Conservation (phyloP, 208 protist species). For the Trypanosoma conorhini region DNA sequence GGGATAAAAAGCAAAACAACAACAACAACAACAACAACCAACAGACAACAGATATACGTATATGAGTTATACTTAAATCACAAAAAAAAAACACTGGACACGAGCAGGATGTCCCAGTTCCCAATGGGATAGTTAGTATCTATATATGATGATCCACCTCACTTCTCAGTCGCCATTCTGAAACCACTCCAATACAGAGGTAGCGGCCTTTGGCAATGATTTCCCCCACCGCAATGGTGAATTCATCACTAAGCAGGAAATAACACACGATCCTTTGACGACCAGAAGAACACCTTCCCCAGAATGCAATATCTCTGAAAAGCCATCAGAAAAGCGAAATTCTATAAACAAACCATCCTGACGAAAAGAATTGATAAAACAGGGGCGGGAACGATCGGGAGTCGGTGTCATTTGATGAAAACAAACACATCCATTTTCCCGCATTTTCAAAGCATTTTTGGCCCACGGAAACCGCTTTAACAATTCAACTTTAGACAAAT, state of each 20-base stretch:
- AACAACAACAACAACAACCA: no score
- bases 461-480: conserved; percentile 13
- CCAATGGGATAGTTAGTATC: neutral
- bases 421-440: neutral
- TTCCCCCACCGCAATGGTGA: conserved; percentile 12
- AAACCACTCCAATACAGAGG: conserved; percentile 16
- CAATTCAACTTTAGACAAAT: conserved; percentile 4
- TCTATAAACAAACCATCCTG: conserved; percentile 16
- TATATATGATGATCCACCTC: neutral
- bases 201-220: conserved; percentile 12
- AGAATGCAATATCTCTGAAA: conserved; percentile 24
- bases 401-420: conserved; percentile 3
- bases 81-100: neutral
- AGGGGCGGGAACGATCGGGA: conserved; percentile 12
- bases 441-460: neutral
- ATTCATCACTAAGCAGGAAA: conserved; percentile 15
- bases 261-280: conserved; percentile 8
- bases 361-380: conserved; percentile 22
- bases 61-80: neutral
- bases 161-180: neutral
- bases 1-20: neutral
- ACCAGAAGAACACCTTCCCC: conserved; percentile 15
- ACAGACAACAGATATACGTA: neutral
- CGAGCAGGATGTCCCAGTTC: neutral
- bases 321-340: conserved; percentile 25